phyloP scores from a whole-genome alignment of 805 yeast genomes.

The Yueomyces sp. region DNA sequence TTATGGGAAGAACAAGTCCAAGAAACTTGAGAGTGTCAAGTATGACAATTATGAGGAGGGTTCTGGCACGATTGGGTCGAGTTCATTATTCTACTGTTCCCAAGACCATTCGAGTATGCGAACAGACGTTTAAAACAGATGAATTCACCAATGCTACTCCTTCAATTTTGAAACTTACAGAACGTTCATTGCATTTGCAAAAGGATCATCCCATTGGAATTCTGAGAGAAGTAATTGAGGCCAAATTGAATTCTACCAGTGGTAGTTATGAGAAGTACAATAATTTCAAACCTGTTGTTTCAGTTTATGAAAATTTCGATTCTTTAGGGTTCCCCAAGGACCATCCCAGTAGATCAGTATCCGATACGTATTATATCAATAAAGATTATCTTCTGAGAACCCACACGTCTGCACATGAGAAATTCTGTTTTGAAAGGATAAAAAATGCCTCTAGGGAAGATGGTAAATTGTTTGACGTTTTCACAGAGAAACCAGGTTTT shows the following conservation, averaged over 20 bases:
- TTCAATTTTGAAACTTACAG: slow-evolving; percentile 52
- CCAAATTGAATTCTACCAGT: slow-evolving; percentile 49
- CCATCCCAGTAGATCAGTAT: slow-evolving; percentile 85
- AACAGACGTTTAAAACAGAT: slow-evolving; percentile 44
- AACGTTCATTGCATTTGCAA: slow-evolving; percentile 59
- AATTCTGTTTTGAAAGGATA: slow-evolving; percentile 57
- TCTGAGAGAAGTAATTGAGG: slow-evolving; percentile 59
- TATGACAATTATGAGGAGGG: no score
- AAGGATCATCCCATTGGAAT: slow-evolving; percentile 85
- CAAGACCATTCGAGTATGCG: slow-evolving; percentile 25
- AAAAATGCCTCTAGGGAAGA: slow-evolving; percentile 25
- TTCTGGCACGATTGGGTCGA: background rate
- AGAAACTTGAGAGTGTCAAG: no score
- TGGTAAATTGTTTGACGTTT: background rate
- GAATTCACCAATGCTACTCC: slow-evolving; percentile 69
- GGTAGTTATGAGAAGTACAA: slow-evolving; percentile 43
- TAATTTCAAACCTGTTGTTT: slow-evolving; percentile 71
- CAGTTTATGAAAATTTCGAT: slow-evolving; percentile 78
- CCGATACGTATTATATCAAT: slow-evolving; percentile 88
- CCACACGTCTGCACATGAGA: slow-evolving; percentile 95
- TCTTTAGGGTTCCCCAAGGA: slow-evolving; percentile 80
- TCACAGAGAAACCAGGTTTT: slow-evolving; percentile 51
- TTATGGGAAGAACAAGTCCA: no score
- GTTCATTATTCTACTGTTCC: background rate
- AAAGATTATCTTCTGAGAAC: slow-evolving; percentile 64